A percentile compares a stretch with the other conserved stretches of the same genome.
phyloP scores from a whole-genome alignment of 768 basidiomycete genomes.

The Mycena galericulata region DNA sequence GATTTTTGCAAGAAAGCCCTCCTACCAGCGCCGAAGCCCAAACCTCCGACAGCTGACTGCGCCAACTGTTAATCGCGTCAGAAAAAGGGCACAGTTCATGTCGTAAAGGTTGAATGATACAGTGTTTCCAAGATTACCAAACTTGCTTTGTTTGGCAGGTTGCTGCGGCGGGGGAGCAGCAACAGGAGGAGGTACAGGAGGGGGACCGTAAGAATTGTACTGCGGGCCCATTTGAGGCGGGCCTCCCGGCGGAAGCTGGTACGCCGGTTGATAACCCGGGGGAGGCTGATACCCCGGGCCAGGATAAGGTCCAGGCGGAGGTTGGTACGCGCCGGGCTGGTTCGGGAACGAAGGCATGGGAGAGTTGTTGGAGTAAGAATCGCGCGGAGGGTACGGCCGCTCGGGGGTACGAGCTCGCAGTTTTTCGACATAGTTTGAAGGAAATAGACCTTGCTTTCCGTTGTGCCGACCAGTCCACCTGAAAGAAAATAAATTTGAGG shows the following conservation, averaged over 20 bases:
- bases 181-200: slow-evolving; percentile 21
- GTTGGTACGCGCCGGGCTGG: slow-evolving; percentile 17
- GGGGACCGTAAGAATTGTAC: slow-evolving; percentile 17
- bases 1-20: no score
- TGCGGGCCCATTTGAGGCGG: slow-evolving; percentile 13
- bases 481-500: not conserved
- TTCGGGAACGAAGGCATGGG: slow-evolving; percentile 23
- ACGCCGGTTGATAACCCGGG: not conserved
- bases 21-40: slow-evolving; percentile 81
- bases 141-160: slow-evolving; percentile 66
- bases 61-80: slow-evolving; percentile 52
- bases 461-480: slow-evolving; percentile 77
- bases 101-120: slow-evolving; percentile 32
- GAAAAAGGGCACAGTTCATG: not conserved
- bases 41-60: slow-evolving; percentile 71
- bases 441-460: slow-evolving; percentile 79
- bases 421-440: slow-evolving; percentile 77
- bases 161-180: slow-evolving; percentile 30
- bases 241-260: slow-evolving; percentile 28
- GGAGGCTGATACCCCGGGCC: slow-evolving; percentile 9
- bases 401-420: slow-evolving; percentile 41
- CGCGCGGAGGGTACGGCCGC: slow-evolving; percentile 16
- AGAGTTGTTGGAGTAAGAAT: slow-evolving; percentile 10
- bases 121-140: slow-evolving; percentile 65
- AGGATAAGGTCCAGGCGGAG: slow-evolving; percentile 10